phyloP scores from a whole-genome alignment of 805 yeast species.

The Brettanomyces bruxellensis region DNA sequence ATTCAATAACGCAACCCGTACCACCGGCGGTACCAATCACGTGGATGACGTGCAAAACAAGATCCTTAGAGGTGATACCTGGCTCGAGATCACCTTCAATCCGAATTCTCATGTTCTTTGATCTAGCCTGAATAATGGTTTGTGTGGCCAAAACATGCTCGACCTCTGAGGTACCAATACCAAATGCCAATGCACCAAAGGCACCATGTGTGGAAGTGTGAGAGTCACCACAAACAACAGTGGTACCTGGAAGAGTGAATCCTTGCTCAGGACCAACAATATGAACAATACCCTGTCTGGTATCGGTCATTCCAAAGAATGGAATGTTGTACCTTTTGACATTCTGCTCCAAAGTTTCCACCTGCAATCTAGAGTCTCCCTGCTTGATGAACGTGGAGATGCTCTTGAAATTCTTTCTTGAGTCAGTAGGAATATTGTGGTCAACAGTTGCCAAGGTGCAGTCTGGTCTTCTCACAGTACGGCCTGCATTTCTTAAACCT shows the following conservation, averaged over 20 bases:
- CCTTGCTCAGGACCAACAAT: constrained; percentile 99
- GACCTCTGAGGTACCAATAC: constrained; percentile 98
- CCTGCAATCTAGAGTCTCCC: constrained; percentile 88
- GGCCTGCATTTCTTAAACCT: constrained; percentile 80
- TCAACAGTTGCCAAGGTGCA: constrained; percentile 94
- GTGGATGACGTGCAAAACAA: constrained; percentile 90
- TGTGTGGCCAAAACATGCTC: constrained; percentile 98
- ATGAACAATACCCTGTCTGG: constrained; percentile 96
- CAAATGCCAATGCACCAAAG: constrained; percentile 94
- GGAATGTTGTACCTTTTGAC: constrained; percentile 85
- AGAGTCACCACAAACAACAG: constrained; percentile 98
- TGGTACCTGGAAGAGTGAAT: constrained; percentile 95
- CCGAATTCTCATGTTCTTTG: constrained; percentile 88
- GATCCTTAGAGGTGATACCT: constrained; percentile 94
- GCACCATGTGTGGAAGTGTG: constrained; percentile 99
- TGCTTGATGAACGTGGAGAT: constrained; percentile 78
- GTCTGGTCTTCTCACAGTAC: constrained; percentile 84
- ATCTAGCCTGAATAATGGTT: constrained; percentile 87
- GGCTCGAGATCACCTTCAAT: constrained; percentile 77
- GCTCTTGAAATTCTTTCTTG: constrained; percentile 69
- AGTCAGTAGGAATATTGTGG: constrained; percentile 92
- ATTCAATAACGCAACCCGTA: constrained; percentile 94
- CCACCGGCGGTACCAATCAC: constrained; percentile 99
- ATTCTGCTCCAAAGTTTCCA: constrained; percentile 83
- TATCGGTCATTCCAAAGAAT: constrained; percentile 90